A percentile compares a stretch with the other conserved stretches of the same genome.
These are phyloP conservation scores for Venturiaceae sp. DNA, from an alignment of 2,329 filamentous ascomycete species.

Conservation along the genomic window DNA sequence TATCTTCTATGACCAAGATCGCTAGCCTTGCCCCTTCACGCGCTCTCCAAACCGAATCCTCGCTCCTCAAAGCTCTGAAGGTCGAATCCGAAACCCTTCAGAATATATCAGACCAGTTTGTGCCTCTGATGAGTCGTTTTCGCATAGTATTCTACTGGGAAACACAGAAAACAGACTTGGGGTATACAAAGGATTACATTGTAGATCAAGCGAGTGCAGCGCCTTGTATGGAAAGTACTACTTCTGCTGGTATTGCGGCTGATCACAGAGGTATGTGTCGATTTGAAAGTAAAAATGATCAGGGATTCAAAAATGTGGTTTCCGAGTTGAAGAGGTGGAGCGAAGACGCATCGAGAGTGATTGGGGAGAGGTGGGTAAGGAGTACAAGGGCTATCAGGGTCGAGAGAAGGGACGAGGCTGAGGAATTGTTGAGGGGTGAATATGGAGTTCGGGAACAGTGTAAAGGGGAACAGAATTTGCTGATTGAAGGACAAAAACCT, in stretches of 20 bases:
- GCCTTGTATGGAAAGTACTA: slow-evolving; percentile 16
- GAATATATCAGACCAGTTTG: slow-evolving; percentile 29
- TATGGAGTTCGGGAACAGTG: neutral
- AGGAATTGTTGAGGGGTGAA: neutral
- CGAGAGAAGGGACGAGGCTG: neutral
- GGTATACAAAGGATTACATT: slow-evolving; percentile 22
- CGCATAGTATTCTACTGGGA: slow-evolving; percentile 32
- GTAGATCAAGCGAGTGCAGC: slow-evolving; percentile 21
- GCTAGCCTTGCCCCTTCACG: slow-evolving; percentile 18
- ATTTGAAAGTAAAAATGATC: slow-evolving; percentile 16
- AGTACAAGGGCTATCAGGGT: neutral
- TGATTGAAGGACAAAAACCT: neutral
- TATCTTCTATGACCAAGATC: slow-evolving; percentile 22
- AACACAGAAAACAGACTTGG: slow-evolving; percentile 25
- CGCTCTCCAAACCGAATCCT: slow-evolving; percentile 23
- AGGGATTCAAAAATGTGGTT: slow-evolving; percentile 18
- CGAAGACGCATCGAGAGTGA: slow-evolving; percentile 11
- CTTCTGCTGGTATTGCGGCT: slow-evolving; percentile 24
- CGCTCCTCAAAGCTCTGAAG: slow-evolving; percentile 45
- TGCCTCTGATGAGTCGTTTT: slow-evolving; percentile 25
- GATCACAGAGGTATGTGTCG: slow-evolving; percentile 22
- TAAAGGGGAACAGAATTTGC: neutral
- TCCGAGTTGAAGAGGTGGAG: slow-evolving; percentile 15
- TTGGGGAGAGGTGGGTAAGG: slow-evolving; percentile 4
- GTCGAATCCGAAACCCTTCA: slow-evolving; percentile 31